phyloP scores from a whole-genome alignment of 305 asterid species.

The Stenogyne calaminthoides region DNA sequence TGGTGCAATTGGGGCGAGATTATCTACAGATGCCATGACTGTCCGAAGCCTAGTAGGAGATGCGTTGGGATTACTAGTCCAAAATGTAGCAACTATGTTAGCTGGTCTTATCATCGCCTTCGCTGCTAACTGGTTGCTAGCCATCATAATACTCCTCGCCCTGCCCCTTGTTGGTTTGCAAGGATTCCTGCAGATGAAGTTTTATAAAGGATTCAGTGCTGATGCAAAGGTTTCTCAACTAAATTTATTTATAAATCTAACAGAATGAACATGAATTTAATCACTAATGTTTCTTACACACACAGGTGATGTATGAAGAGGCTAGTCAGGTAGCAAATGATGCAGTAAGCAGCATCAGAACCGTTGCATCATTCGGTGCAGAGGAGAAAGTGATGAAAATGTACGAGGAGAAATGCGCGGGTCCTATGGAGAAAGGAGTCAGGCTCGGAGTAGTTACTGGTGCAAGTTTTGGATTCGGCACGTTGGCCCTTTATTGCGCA shows the following conservation, averaged over 20 bases:
- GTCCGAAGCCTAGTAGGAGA: constrained; percentile 79
- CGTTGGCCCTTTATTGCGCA: constrained; percentile 48
- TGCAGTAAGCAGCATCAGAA: constrained; percentile 83
- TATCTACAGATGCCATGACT: constrained; percentile 73
- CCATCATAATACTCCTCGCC: constrained; percentile 50
- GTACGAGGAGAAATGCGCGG: constrained; percentile 68
- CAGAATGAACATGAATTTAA: not conserved
- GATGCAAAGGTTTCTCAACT: constrained; percentile 66
- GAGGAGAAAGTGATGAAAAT: constrained; percentile 71
- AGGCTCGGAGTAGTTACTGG: constrained; percentile 67
- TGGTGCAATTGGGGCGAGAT: constrained; percentile 87
- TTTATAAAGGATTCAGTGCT: constrained; percentile 56
- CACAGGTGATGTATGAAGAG: constrained; percentile 82
- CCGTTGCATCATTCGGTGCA: constrained; percentile 84
- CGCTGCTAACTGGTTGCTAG: constrained; percentile 77
- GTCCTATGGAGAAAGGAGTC: constrained; percentile 62
- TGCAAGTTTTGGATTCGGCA: constrained; percentile 55
- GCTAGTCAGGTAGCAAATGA: constrained; percentile 92
- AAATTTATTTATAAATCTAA: not conserved
- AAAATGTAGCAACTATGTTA: constrained; percentile 58
- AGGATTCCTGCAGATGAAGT: constrained; percentile 73
- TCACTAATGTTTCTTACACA: not conserved
- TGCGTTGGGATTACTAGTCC: constrained; percentile 72
- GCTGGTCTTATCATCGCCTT: constrained; percentile 75
- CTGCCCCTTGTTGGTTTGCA: constrained; percentile 72